Base-by-base conservation (phyloP, 2,329 filamentous ascomycete genomes). In the Stenocarpella maydis region DNA sequence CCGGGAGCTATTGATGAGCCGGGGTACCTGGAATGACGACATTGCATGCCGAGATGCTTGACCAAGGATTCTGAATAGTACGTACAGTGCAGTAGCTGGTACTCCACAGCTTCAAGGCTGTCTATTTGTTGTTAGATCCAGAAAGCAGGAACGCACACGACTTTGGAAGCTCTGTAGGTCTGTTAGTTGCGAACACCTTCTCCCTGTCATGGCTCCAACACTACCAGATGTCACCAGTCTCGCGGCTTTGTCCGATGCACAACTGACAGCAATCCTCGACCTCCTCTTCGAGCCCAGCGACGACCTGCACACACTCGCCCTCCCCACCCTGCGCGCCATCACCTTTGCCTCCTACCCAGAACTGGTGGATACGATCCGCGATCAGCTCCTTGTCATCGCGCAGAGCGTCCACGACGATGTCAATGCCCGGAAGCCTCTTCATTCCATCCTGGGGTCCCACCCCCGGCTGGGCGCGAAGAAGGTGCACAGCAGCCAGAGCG, bases 281-380 rank as follows among this genome's bases (percentile, higher is more conserved):
- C 85, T 90, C 4, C 90, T 97, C 70, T 97, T 98, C 80, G 95
- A 98, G 78, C 92, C 93, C 19, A 94, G 91, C 66, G 83, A 87
- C 0, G 87, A 90, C 63, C 88, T 98, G 1, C 93, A 95, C 79
- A 84, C 86, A 15, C 85, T 96, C 17, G 88, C 92, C 19, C 78
- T 93, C 7, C 92, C 92, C 2, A 81, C 91, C 2, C 83, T 97
- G n/a, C 84, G 83, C 49, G 75, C 78, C 1, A 75, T 75, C 12
- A 78, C 82, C 1, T 95, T 93, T 78, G 74, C 82, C 1, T 90
- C 89, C 31, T 98, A 97, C 79, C 72, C 83, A 9, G 85, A 88
- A 43, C 84, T 97, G 8, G 91, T 97, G 75, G 83, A 87, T 55
- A 85, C 88, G 52, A 85, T 96, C 50, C 87, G 90, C 21, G 77